Conservation (phyloP, 2,329 filamentous ascomycete species). For the Claviceps lovelessii region DNA sequence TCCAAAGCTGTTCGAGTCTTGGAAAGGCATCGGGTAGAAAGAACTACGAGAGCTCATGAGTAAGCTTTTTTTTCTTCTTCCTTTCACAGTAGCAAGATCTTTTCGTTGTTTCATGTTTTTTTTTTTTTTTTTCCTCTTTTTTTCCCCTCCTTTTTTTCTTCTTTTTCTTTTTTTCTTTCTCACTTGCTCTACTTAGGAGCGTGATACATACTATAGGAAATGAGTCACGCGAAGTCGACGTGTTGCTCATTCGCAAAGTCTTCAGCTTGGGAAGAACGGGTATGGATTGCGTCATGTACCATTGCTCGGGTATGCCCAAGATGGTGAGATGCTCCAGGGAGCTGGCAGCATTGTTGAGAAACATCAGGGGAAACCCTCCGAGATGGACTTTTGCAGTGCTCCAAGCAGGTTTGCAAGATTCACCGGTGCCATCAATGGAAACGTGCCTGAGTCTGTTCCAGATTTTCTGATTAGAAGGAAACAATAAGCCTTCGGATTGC, state of each 20-base stretch:
- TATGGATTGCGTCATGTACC: conserved; percentile 6
- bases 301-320: conserved; percentile 9
- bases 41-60: conserved; percentile 11
- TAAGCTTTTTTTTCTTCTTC: not conserved
- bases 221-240: conserved; percentile 2
- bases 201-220: conserved; percentile 2
- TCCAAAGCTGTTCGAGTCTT: not conserved
- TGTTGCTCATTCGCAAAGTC: conserved; percentile 15
- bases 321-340: conserved; percentile 13
- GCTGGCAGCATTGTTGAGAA: conserved; percentile 8
- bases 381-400: conserved; percentile 2
- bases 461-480: conserved; percentile 2
- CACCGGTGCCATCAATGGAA: conserved; percentile 4
- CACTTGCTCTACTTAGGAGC: not conserved
- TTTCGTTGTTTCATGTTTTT: not conserved
- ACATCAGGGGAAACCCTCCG: conserved; percentile 4
- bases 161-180: not conserved
- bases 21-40: conserved; percentile 8
- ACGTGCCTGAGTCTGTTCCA: conserved; percentile 7
- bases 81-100: not conserved
- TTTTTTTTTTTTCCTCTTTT: no score
- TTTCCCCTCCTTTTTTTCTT: no score
- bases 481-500: not conserved
- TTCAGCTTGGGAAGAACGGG: conserved; percentile 16
- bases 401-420: conserved; percentile 4